A percentile compares a stretch with the other conserved stretches of the same genome.
phyloP scores from a whole-genome alignment of 371 early-diverging fungal species.

The Mucor sp. region DNA sequence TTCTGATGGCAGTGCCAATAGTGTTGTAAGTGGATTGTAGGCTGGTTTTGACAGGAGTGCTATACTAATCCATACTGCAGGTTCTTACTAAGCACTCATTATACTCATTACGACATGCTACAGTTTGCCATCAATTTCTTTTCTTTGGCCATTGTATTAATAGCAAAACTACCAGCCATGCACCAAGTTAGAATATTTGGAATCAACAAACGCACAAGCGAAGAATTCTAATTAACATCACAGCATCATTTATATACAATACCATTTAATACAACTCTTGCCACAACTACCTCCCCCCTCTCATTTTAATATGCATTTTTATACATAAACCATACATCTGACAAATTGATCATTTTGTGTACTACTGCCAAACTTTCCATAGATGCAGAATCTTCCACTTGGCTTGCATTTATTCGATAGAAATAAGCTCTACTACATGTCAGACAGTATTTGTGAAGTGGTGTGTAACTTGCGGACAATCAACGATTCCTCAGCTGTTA shows the following conservation, averaged over 20 bases:
- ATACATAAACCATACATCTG: neutral
- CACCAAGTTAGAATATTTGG: conserved; percentile 96
- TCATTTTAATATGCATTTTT: neutral
- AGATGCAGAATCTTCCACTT: neutral
- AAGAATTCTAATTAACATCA: neutral
- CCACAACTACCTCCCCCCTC: neutral
- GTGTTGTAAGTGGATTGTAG: conserved; percentile 70
- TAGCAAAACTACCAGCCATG: conserved; percentile 94
- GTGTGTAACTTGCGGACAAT: too few relatives aligned
- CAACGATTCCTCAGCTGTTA: too few relatives aligned
- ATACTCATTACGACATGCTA: conserved; percentile 88
- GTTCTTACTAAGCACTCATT: conserved; percentile 93
- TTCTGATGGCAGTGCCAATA: conserved; percentile 90
- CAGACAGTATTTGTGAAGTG: too few relatives aligned
- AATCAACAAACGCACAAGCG: conserved; percentile 67
- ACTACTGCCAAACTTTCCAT: neutral
- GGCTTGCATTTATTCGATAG: neutral
- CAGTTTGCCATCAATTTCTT: conserved; percentile 88
- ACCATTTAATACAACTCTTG: neutral
- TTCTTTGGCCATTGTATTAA: conserved; percentile 77
- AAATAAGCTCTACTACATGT: neutral
- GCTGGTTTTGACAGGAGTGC: neutral
- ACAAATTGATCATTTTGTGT: neutral
- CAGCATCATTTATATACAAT: neutral
- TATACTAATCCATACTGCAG: conserved; percentile 44